Evolutionary conservation across 805 yeast species (phyloP).

Genomic region (Pichia heedii): DNA sequence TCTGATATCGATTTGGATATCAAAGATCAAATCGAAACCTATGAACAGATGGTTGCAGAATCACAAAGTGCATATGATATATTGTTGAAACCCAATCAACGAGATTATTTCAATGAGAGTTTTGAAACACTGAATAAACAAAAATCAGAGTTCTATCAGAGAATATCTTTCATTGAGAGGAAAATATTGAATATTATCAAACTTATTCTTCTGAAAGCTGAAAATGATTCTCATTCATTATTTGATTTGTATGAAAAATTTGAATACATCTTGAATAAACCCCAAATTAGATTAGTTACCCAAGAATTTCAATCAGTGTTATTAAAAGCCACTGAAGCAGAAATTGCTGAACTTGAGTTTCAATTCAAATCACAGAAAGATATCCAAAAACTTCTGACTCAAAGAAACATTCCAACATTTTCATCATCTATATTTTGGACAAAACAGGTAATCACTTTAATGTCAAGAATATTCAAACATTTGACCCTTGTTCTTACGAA

Average conservation of each 20-base stretch:
- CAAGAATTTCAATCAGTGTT: constrained; percentile 50
- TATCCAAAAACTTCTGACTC: constrained; percentile 27
- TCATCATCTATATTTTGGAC: constrained; percentile 44
- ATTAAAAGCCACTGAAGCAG: constrained; percentile 38
- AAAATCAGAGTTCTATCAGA: constrained; percentile 30
- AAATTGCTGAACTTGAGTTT: constrained; percentile 34
- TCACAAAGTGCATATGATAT: background rate
- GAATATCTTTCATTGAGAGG: constrained; percentile 37
- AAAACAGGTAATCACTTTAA: constrained; percentile 38
- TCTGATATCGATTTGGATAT: background rate
- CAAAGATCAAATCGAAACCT: background rate
- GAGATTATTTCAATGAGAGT: background rate
- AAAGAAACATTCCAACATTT: constrained; percentile 39
- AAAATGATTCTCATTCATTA: constrained; percentile 36
- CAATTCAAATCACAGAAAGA: constrained; percentile 26
- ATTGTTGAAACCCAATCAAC: background rate
- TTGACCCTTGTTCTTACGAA: constrained; percentile 47
- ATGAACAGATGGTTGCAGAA: constrained; percentile 2
- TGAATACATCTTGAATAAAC: constrained; percentile 40
- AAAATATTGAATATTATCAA: constrained; percentile 34
- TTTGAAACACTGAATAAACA: background rate
- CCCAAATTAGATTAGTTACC: constrained; percentile 47
- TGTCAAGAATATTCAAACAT: constrained; percentile 33
- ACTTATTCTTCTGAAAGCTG: constrained; percentile 30
- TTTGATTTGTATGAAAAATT: constrained; percentile 42